Base-by-base conservation (phyloP, 805 yeast species). In the Metschnikowia borealis region DNA sequence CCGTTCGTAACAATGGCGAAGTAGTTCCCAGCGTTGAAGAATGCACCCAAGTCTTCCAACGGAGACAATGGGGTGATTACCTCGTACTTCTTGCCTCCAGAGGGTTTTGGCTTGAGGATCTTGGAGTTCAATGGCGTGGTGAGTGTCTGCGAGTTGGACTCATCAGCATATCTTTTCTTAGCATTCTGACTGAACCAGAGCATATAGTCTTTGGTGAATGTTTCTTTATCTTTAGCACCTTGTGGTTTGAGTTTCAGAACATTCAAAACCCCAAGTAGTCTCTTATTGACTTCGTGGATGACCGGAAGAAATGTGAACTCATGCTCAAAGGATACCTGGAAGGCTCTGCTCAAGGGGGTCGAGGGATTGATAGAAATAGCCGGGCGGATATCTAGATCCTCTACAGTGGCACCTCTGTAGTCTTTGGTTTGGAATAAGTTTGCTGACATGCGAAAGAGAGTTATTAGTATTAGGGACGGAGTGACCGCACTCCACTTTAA, bases 1-100 rank as follows among this genome's bases (percentile, higher is more conserved):
- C 63, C 73, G 54, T 80, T 82, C 40, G 85, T 80, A 44, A 81
- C 68, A n/a, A 80, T 80, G 3, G 84, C 85, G 59, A 81, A 79
- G 54, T 71, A 79, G 52, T 74, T 67, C 15, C 80, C 82, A 18
- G 62, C 50, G 49, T 69, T 73, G 62, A 81, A 80, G 55, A 81
- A 81, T 34, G 54, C 59, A 18, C 80, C 81, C 54, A 81, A 72
- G 1, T 74, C 71, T 57, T 81, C 85, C 54, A 81, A 68, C 11
- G 84, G 79, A 3, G 82, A 75, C 53, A 70, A 65, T 0, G 84
- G 84, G 6, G 84, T 80, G 54, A 81, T 70, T 23, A 74, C 71
- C 41, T 62, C 58, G 57, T 70, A 80, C 44, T 64, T 62, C 52
- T 71, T 67, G 15, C 68, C 67, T 1, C 53, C 52, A 6, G 61